These are phyloP conservation scores for Blastobotrys illinoisensis DNA, from an alignment of 1,139 yeast genomes.

Conservation along the genomic window DNA sequence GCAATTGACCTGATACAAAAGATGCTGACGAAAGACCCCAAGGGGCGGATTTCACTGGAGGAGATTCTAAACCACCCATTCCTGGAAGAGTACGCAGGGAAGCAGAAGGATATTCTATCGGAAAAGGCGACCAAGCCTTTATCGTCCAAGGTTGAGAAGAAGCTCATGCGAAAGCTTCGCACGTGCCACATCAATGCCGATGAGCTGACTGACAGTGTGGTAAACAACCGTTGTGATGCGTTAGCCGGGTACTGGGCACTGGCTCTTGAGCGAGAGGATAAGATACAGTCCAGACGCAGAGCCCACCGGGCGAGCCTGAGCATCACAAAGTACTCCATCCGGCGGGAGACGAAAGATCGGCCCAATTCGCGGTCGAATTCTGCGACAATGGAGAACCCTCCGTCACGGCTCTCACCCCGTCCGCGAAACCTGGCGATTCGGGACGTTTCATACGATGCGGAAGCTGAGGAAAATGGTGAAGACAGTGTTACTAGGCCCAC, in stretches of 20 bases:
- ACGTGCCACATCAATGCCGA: conserved; percentile 65
- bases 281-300: conserved; percentile 31
- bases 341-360: neutral
- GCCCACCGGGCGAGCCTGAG: conserved; percentile 20
- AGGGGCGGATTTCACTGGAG: conserved; percentile 52
- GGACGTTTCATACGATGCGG: conserved; percentile 3
- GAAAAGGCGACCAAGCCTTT: conserved; percentile 40
- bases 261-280: conserved; percentile 58
- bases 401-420: neutral
- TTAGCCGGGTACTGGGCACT: conserved; percentile 83
- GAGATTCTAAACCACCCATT: conserved; percentile 62
- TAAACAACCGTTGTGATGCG: conserved; percentile 62
- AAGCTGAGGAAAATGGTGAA: conserved; percentile 8
- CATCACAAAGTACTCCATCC: conserved; percentile 15
- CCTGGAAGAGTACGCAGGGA: conserved; percentile 45
- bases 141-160: conserved; percentile 59
- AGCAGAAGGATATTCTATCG: conserved; percentile 38
- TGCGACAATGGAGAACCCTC: neutral
- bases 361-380: neutral
- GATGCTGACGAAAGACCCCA: conserved; percentile 64
- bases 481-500: neutral
- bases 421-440: neutral
- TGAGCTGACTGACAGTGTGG: conserved; percentile 55
- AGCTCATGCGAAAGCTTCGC: conserved; percentile 57
- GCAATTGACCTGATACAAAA: conserved; percentile 46